Percentiles rank a stretch among this genome's conserved stretches.
These are phyloP conservation scores for Botrytis hyacinthi DNA, from an alignment of 2,329 filamentous ascomycete genomes.

Conservation along the genomic window DNA sequence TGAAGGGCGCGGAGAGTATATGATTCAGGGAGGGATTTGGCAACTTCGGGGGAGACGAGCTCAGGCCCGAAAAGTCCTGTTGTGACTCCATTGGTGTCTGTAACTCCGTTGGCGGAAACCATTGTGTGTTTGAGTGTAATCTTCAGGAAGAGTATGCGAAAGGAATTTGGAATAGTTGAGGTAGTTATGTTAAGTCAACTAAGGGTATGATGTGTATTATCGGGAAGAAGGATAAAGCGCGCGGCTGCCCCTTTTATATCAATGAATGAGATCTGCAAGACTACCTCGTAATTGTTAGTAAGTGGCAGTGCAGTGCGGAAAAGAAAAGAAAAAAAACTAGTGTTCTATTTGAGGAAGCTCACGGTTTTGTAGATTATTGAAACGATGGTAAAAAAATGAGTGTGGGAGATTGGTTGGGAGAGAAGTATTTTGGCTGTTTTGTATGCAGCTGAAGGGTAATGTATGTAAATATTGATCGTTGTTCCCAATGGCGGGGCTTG, in stretches of 20 bases:
- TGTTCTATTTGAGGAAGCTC: neutral
- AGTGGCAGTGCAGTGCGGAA: conserved; percentile 7
- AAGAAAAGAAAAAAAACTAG: neutral
- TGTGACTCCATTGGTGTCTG: conserved; percentile 39
- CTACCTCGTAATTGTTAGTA: neutral
- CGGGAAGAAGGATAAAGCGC: neutral
- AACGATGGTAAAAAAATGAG: neutral
- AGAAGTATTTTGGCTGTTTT: conserved; percentile 2
- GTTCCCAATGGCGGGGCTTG: neutral
- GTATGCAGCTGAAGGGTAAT: neutral
- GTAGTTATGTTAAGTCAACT: neutral
- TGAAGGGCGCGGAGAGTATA: conserved; percentile 82
- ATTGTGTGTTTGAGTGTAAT: neutral
- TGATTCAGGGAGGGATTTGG: conserved; percentile 69
- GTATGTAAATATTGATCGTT: neutral
- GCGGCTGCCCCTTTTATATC: conserved; percentile 5
- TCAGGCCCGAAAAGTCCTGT: conserved; percentile 72
- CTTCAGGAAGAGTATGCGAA: neutral
- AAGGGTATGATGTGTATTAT: neutral
- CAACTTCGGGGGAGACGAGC: conserved; percentile 75
- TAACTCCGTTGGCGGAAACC: conserved; percentile 25
- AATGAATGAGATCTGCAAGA: conserved; percentile 6
- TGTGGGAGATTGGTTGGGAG: conserved; percentile 2
- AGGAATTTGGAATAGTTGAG: neutral
- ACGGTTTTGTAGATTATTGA: neutral